Conservation (phyloP, 441 rosid genomes). For the Eruca vesicaria region DNA sequence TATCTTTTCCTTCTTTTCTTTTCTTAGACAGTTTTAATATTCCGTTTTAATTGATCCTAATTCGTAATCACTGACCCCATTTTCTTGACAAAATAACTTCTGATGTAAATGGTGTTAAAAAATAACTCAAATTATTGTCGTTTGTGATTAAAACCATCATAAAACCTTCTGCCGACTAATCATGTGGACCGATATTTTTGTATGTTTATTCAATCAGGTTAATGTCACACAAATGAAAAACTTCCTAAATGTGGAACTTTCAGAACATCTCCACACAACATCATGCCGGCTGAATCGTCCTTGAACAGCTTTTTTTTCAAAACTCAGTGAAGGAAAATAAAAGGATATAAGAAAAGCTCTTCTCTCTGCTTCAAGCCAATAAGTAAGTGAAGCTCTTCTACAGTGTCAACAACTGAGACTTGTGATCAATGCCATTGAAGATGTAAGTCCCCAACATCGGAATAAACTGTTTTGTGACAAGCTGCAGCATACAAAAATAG, state of each 20-base stretch:
- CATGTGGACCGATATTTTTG: background rate
- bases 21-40: slow-evolving; percentile 3
- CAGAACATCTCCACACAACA: background rate
- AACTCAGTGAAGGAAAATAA: too few species aligned
- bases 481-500: slow-evolving; percentile 42
- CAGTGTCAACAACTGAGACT: slow-evolving; percentile 65
- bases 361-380: slow-evolving; percentile 12
- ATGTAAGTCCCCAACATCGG: slow-evolving; percentile 82
- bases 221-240: slow-evolving; percentile 5
- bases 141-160: background rate
- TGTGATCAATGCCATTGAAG: slow-evolving; percentile 93
- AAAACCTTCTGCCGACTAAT: slow-evolving; percentile 13
- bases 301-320: background rate
- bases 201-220: background rate
- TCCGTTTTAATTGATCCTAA: slow-evolving; percentile 9
- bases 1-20: background rate
- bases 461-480: slow-evolving; percentile 82
- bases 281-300: background rate
- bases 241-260: background rate
- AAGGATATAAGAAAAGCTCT: background rate
- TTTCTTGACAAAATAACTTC: background rate
- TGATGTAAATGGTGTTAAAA: background rate
- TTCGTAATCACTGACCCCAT: slow-evolving; percentile 17
- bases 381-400: slow-evolving; percentile 24
- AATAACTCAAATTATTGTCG: background rate